Percentiles rank a stretch among this genome's conserved stretches.
phyloP scores from a whole-genome alignment of 2,329 filamentous ascomycete species.

The Exserohilum turcica region DNA sequence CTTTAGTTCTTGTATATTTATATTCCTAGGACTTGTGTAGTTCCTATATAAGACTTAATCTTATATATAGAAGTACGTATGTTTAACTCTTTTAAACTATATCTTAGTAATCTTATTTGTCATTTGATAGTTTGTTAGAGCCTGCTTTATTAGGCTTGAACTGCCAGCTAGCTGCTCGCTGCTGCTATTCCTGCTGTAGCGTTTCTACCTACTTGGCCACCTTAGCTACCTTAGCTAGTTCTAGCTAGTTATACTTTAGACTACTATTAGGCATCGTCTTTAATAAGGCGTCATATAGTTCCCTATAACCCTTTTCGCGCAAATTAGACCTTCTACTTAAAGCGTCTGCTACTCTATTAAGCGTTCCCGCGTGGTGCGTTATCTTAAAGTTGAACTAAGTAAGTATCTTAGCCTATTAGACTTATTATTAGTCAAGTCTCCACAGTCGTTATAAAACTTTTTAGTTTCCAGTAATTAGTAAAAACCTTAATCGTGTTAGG shows the following conservation, averaged over 20 bases:
- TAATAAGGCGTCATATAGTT: not conserved
- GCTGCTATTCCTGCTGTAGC: not conserved
- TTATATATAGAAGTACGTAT: not conserved
- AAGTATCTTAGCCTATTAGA: slow-evolving; percentile 1
- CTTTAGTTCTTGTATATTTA: too few species aligned
- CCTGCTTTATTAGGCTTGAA: not conserved
- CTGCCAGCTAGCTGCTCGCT: not conserved
- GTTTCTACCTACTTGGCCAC: not conserved
- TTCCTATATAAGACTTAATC: not conserved
- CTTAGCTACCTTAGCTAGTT: too few species aligned
- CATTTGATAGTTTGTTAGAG: not conserved
- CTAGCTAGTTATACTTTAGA: not conserved
- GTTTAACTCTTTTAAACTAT: not conserved
- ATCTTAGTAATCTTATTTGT: not conserved
- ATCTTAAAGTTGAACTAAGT: slow-evolving; percentile 7
- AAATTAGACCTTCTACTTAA: not conserved
- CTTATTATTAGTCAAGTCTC: slow-evolving; percentile 1
- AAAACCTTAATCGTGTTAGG: too few species aligned
- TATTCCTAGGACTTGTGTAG: not conserved
- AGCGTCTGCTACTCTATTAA: not conserved
- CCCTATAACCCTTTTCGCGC: not conserved
- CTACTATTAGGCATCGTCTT: not conserved
- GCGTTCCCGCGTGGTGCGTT: not conserved
- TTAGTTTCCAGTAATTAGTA: slow-evolving; percentile 21
- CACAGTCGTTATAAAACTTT: slow-evolving; percentile 5